Percentiles rank a stretch among this genome's conserved stretches.
Evolutionary conservation across 1,139 yeast species (phyloP).

Genomic region (Blastobotrys aristatus): DNA sequence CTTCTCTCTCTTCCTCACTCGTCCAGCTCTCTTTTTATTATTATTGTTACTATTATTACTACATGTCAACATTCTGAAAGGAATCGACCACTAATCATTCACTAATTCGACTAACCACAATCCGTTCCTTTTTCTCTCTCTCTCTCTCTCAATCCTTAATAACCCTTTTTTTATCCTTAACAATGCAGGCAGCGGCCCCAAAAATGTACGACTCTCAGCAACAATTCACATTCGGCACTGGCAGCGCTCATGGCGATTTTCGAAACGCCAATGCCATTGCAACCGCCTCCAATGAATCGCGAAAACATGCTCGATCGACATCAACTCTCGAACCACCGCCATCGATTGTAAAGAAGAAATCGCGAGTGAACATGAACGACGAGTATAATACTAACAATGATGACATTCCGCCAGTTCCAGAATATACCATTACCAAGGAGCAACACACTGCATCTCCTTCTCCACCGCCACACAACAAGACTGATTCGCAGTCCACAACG

Average conservation of each 20-base stretch:
- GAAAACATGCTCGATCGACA: constrained; percentile 16
- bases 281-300: background rate
- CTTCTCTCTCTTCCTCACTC: background rate
- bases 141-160: background rate
- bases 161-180: background rate
- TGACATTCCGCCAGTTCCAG: constrained; percentile 10
- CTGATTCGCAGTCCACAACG: background rate
- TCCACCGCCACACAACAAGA: background rate
- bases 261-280: background rate
- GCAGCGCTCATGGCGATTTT: background rate
- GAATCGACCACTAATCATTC: too few relatives aligned
- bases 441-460: background rate
- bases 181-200: constrained; percentile 6
- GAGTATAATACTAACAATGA: background rate
- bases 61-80: too few relatives aligned
- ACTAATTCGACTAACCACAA: too few relatives aligned
- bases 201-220: constrained; percentile 4
- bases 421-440: constrained; percentile 1
- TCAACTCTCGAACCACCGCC: constrained; percentile 14
- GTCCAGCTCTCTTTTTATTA: background rate
- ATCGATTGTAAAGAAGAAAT: constrained; percentile 13
- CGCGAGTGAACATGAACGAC: constrained; percentile 11
- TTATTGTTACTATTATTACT: too few relatives aligned
- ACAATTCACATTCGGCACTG: constrained; percentile 1
- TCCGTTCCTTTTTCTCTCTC: background rate